Evolutionary conservation across 371 early-diverging fungal species (phyloP), one percentile per base, ranked within the genome.

Genomic region (Mucor velutinosus): DNA sequence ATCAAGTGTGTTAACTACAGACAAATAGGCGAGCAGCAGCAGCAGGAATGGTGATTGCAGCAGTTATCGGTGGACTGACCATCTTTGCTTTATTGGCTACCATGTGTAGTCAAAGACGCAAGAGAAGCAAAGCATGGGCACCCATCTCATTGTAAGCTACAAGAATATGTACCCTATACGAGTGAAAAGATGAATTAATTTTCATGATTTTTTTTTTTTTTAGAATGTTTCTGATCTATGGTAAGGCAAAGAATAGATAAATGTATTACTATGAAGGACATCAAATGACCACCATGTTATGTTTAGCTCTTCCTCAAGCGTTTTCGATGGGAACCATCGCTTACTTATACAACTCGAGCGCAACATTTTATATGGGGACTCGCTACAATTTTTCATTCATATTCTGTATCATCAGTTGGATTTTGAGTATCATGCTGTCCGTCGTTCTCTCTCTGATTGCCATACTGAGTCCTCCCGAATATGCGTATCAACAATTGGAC

Each of bases 401-500:
- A n/a, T 27, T 80, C 7, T 76, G 75, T 27, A 83, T 74, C 4
- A 77, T 83, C 30, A 79, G 81, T 62, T 83, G 83, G 83, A 78
- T 76, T 51, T 19, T 80, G 0, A 70, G 72, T 39, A 29, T 83
- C 7, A 62, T 83, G 23, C 61, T 83, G 10, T 73, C 81, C 7
- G 66, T 77, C 25, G 69, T 83, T 4, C 58, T 83, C 0, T 66
- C 75, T 0, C 37, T 83, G 21, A 41, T 80, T 37, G 81, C 75
- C 19, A 23, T 79, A 0, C 55, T 83, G 7, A 72, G 79, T 45
- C 83, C 83, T 30, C 83, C 83, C 5, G 81, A 78, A 58, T 83
- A 83, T 56, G 68, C 72, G 4, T 83, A 83, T 43, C 71, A 77
- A 47, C 67, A 73, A 65, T 58, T 76, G 23, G 23, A 58, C 49